These are phyloP conservation scores for Raddia guianensis DNA, from an alignment of 176 grass and related monocot genomes.

Conservation along the genomic window DNA sequence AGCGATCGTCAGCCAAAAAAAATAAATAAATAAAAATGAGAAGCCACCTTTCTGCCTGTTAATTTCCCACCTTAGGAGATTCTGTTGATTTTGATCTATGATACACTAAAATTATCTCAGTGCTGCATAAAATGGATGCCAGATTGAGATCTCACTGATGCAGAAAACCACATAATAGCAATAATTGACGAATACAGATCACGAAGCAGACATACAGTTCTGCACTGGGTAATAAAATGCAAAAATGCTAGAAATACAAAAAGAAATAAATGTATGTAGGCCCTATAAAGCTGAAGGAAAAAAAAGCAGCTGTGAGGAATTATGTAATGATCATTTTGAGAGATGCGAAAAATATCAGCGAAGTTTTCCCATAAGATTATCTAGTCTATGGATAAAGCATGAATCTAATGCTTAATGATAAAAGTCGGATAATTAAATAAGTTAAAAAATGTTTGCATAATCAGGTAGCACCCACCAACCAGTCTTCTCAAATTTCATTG, in stretches of 20 bases:
- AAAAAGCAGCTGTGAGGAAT: not conserved
- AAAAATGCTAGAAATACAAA: constrained; percentile 16
- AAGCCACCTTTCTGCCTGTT: constrained; percentile 60
- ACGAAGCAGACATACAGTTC: not conserved
- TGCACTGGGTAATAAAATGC: constrained; percentile 1
- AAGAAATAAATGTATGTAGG: not conserved
- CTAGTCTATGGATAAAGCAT: not conserved
- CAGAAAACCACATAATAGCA: not conserved
- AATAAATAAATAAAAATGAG: constrained; percentile 40
- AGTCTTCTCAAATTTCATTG: constrained; percentile 71
- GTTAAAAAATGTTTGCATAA: no score
- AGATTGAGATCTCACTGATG: constrained; percentile 13
- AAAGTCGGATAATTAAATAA: not conserved
- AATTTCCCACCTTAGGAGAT: constrained; percentile 63
- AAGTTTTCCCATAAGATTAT: not conserved
- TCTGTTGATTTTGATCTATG: constrained; percentile 48
- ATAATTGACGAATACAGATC: not conserved
- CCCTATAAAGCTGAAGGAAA: constrained; percentile 7
- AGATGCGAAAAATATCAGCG: not conserved
- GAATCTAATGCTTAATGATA: constrained; percentile 8
- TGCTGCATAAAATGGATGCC: constrained; percentile 5
- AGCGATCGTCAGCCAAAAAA: constrained; percentile 44
- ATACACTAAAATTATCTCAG: constrained; percentile 11
- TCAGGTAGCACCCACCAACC: constrained; percentile 46
- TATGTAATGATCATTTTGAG: not conserved